Evolutionary conservation across 1,284 basidiomycete genomes (phyloP).

Genomic region (Trichosporon asahii): DNA sequence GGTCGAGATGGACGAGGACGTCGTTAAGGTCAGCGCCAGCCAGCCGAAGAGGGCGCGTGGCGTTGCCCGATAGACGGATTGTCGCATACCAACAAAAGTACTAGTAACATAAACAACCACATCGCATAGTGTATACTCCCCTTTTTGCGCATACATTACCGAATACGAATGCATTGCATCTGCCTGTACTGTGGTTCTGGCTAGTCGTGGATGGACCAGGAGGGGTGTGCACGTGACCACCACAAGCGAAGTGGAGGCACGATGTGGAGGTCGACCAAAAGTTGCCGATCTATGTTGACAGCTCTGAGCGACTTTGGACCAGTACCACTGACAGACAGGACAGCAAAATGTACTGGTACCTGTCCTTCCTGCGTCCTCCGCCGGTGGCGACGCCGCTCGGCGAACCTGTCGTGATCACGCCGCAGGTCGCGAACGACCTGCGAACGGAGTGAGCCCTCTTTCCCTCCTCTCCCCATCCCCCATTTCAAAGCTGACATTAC

Average conservation of each 20-base stretch:
- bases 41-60: neutral
- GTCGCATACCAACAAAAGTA: neutral
- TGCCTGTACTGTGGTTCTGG: no score
- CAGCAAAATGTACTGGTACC: constrained; percentile 50
- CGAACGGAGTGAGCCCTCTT: constrained; percentile 47
- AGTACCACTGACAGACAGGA: neutral
- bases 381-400: constrained; percentile 33
- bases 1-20: neutral
- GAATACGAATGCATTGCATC: no score
- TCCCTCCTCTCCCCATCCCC: neutral
- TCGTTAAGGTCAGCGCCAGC: neutral
- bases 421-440: constrained; percentile 53
- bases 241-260: neutral
- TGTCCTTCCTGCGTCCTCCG: constrained; percentile 51
- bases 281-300: constrained; percentile 4
- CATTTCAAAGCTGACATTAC: neutral
- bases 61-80: neutral
- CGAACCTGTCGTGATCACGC: constrained; percentile 43
- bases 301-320: no score
- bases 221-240: neutral
- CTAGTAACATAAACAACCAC: no score
- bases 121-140: no score
- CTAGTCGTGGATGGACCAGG: no score
- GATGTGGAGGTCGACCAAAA: constrained; percentile 8
- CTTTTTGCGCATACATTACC: no score